These are phyloP conservation scores for Yarrowia sp. DNA, from an alignment of 805 yeast species.

Conservation along the genomic window DNA sequence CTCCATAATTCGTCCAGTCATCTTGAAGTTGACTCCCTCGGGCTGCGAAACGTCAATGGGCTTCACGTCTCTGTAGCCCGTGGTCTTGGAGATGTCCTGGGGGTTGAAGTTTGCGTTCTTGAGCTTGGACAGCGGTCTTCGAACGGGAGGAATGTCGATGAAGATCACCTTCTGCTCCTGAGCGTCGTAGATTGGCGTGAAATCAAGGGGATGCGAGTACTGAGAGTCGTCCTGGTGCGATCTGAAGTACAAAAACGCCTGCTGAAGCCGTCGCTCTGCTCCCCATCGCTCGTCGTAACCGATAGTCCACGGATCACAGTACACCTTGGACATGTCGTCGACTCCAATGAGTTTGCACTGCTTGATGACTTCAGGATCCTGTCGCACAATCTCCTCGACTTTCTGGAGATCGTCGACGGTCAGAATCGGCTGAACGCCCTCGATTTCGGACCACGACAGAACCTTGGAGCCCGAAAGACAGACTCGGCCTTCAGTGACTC, in stretches of 20 bases:
- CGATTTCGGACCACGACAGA: constrained; percentile 57
- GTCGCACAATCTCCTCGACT: constrained; percentile 70
- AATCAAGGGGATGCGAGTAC: constrained; percentile 69
- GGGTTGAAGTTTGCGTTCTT: constrained; percentile 77
- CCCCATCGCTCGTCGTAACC: constrained; percentile 84
- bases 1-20: constrained; percentile 70
- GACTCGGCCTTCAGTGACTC: constrained; percentile 75
- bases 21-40: constrained; percentile 78
- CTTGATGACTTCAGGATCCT: constrained; percentile 73
- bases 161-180: constrained; percentile 70
- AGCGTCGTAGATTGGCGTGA: constrained; percentile 82
- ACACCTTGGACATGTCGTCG: constrained; percentile 68
- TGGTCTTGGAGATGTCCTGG: constrained; percentile 64
- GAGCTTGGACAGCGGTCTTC: constrained; percentile 73
- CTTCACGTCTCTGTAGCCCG: constrained; percentile 68
- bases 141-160: constrained; percentile 76
- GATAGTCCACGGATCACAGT: constrained; percentile 75
- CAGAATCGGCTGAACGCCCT: constrained; percentile 76
- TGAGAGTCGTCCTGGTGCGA: constrained; percentile 77
- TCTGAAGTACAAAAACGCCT: constrained; percentile 81
- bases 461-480: constrained; percentile 60
- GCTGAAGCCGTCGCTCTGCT: constrained; percentile 73
- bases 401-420: constrained; percentile 69
- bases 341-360: constrained; percentile 76
- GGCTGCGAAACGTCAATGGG: constrained; percentile 80